A percentile compares a stretch with the other conserved stretches of the same genome.
Evolutionary conservation across 352 stramenopile species (phyloP).

Genomic region (Pythium aristosporum): DNA sequence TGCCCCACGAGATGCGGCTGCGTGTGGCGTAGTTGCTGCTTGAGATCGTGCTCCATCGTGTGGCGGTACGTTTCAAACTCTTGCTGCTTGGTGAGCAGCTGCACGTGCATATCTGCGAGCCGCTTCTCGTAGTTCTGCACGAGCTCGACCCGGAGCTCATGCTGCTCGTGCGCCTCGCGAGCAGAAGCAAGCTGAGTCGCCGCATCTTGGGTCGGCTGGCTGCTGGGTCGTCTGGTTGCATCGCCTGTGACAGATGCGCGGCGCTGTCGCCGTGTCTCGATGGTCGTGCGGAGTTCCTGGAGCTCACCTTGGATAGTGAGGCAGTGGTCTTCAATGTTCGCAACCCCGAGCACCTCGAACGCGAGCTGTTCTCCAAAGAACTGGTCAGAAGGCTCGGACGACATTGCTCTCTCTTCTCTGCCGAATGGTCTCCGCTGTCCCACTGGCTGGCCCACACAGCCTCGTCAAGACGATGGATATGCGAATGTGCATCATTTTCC

Average conservation of each 20-base stretch:
- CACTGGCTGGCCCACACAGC: too few relatives aligned
- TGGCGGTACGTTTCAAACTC: constrained; percentile 66
- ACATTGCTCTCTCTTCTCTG: background rate
- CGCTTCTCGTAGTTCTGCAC: constrained; percentile 57
- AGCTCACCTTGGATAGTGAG: constrained; percentile 5
- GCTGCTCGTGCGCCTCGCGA: constrained; percentile 35
- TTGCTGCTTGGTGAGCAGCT: constrained; percentile 54
- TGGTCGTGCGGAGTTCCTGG: constrained; percentile 6
- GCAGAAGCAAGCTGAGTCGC: background rate
- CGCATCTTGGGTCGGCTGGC: background rate
- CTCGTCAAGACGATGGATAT: background rate
- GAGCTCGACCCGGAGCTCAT: constrained; percentile 45
- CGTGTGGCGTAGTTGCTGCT: constrained; percentile 49
- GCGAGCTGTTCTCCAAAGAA: constrained; percentile 6
- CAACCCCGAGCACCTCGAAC: constrained; percentile 7
- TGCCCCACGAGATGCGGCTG: constrained; percentile 57
- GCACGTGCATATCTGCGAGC: constrained; percentile 45
- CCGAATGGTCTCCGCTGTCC: too few relatives aligned
- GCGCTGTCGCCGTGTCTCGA: constrained; percentile 6
- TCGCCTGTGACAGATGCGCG: background rate
- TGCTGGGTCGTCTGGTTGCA: background rate
- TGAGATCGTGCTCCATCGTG: constrained; percentile 60
- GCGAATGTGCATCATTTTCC: background rate
- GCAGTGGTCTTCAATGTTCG: constrained; percentile 10
- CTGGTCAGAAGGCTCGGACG: background rate